A percentile compares a stretch with the other conserved stretches of the same genome.
These are phyloP conservation scores for Bidens hawaiensis DNA, from an alignment of 140 eudicot species.

Conservation along the genomic window DNA sequence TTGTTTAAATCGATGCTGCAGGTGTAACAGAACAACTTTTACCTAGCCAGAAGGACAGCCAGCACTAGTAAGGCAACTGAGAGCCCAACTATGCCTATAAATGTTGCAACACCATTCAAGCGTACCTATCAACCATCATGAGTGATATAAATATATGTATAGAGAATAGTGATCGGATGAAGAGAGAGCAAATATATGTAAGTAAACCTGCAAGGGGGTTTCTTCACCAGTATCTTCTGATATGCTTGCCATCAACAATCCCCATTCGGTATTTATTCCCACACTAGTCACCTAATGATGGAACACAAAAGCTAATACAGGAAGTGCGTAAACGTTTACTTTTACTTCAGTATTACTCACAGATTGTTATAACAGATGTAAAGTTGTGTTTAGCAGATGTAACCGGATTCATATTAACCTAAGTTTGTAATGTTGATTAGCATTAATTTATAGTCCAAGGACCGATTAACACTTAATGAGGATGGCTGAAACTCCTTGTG, in stretches of 20 bases:
- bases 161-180: background rate
- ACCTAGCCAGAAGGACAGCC: constrained; percentile 72
- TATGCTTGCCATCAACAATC: constrained; percentile 93
- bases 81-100: constrained; percentile 95
- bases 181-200: background rate
- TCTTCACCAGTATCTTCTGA: constrained; percentile 98
- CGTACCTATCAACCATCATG: constrained; percentile 61
- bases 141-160: background rate
- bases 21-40: constrained; percentile 4
- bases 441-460: no score
- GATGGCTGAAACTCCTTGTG: no score
- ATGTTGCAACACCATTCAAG: constrained; percentile 91
- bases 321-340: background rate
- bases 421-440: no score
- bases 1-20: background rate
- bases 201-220: constrained; percentile 99
- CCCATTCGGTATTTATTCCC: constrained; percentile 98
- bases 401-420: no score
- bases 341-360: no score
- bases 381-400: no score
- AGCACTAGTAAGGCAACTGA: constrained; percentile 75
- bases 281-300: constrained; percentile 81
- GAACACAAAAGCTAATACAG: background rate
- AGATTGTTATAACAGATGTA: no score
- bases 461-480: no score